Evolutionary conservation across 148 eudicot species (phyloP).

Genomic region (Gaultheria prostrata): DNA sequence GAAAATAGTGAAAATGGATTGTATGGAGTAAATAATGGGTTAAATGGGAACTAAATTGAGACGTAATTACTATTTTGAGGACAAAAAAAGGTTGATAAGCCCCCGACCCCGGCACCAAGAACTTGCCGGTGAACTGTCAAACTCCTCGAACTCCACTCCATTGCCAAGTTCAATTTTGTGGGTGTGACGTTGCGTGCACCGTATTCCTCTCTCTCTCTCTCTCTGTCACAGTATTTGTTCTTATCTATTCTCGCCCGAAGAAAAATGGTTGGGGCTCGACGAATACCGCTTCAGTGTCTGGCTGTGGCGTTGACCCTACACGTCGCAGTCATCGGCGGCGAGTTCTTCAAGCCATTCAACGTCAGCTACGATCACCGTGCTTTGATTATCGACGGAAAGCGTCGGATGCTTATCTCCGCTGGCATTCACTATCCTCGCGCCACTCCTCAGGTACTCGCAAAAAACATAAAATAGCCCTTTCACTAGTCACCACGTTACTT

Average conservation of each 20-base stretch:
- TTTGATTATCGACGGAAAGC: conserved; percentile 65
- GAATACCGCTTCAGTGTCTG: not conserved
- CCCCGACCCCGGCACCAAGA: too few species aligned
- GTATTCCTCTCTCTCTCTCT: too few species aligned
- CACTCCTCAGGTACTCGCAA: conserved; percentile 61
- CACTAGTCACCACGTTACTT: not conserved
- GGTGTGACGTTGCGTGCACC: too few species aligned
- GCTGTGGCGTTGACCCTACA: conserved; percentile 19
- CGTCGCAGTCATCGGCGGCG: conserved; percentile 24
- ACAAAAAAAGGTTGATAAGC: too few species aligned
- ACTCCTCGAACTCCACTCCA: too few species aligned
- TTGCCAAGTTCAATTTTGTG: too few species aligned
- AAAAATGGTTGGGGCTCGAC: not conserved
- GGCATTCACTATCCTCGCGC: conserved; percentile 95
- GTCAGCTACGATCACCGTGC: conserved; percentile 83
- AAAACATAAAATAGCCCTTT: not conserved
- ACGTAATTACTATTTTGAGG: too few species aligned
- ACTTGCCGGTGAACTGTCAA: too few species aligned
- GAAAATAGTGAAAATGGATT: too few species aligned
- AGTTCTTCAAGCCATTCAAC: conserved; percentile 70
- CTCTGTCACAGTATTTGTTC: not conserved
- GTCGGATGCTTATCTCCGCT: conserved; percentile 86
- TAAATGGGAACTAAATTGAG: too few species aligned
- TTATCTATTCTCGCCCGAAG: not conserved
- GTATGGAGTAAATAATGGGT: too few species aligned